Evolutionary conservation across 768 basidiomycete genomes (phyloP).

Genomic region (Pisolithus albus): DNA sequence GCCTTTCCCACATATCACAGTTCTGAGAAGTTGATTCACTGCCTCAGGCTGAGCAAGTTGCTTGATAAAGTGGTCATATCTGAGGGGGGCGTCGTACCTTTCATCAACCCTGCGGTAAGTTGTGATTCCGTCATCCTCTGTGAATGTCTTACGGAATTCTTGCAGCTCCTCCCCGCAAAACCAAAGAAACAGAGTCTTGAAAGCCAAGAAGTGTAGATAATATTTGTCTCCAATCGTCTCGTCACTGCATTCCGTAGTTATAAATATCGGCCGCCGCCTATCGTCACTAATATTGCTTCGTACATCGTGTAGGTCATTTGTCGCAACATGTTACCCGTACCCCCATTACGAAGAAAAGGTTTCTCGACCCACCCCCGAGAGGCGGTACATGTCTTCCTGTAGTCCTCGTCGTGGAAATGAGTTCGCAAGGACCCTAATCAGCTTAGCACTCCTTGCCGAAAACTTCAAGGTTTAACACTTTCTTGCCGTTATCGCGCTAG

Average conservation of each 20-base stretch:
- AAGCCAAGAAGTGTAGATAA: constrained; percentile 25
- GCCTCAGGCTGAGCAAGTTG: constrained; percentile 55
- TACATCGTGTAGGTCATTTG: neutral
- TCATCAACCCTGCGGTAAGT: constrained; percentile 58
- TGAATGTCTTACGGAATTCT: neutral
- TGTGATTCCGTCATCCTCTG: too few relatives aligned
- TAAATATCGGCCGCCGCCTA: neutral
- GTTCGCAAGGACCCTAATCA: too few relatives aligned
- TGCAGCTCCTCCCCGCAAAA: constrained; percentile 25
- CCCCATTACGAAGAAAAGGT: neutral
- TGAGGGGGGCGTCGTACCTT: constrained; percentile 89
- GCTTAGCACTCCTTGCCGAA: constrained; percentile 11
- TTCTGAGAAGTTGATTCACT: neutral
- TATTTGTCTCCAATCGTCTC: neutral
- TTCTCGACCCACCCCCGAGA: neutral
- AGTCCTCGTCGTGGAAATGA: too few relatives aligned
- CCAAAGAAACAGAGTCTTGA: constrained; percentile 27
- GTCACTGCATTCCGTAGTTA: neutral
- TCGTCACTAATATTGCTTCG: neutral
- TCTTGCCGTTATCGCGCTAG: constrained; percentile 33
- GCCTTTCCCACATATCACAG: constrained; percentile 12
- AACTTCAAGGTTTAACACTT: constrained; percentile 37
- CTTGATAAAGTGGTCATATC: constrained; percentile 86
- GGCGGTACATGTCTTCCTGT: too few relatives aligned
- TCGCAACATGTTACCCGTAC: neutral